Evolutionary conservation across 352 stramenopile genomes (phyloP).

Genomic region (Pythium phragmiticola): DNA sequence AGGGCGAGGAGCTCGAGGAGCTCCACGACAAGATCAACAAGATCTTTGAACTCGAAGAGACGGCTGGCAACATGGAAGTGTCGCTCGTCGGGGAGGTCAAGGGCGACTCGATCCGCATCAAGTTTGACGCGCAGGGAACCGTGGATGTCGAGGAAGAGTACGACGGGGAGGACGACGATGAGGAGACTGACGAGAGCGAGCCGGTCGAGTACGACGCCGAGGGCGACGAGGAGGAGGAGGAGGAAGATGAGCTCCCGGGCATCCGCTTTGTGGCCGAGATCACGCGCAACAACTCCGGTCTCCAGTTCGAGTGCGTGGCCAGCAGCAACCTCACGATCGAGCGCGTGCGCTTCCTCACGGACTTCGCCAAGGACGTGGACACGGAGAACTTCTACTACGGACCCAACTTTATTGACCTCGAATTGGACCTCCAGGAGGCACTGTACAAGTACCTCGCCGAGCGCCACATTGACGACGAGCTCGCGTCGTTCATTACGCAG

Average conservation of each 20-base stretch:
- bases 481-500: conserved; percentile 85
- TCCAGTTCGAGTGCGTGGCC: conserved; percentile 82
- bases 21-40: conserved; percentile 67
- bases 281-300: conserved; percentile 62
- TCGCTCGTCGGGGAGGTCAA: conserved; percentile 53
- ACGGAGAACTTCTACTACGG: conserved; percentile 75
- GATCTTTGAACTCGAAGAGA: conserved; percentile 65
- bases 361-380: conserved; percentile 53
- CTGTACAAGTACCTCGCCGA: conserved; percentile 79
- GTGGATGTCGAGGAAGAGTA: conserved; percentile 71
- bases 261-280: conserved; percentile 80
- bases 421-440: conserved; percentile 82
- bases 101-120: conserved; percentile 63
- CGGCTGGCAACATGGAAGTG: conserved; percentile 62
- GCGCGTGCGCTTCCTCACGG: conserved; percentile 62
- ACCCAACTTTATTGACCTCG: conserved; percentile 79
- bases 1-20: conserved; percentile 65
- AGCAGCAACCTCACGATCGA: conserved; percentile 82
- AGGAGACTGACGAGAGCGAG: conserved; percentile 42
- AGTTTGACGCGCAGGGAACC: conserved; percentile 78
- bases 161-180: conserved; percentile 55
- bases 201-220: conserved; percentile 21
- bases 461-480: conserved; percentile 78
- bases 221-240: conserved; percentile 53
- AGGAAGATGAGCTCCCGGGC: conserved; percentile 70